Evolutionary conservation across 345 rosid genomes (phyloP), one percentile per base, ranked within the genome.

Genomic region (Gossypium longicalyx): DNA sequence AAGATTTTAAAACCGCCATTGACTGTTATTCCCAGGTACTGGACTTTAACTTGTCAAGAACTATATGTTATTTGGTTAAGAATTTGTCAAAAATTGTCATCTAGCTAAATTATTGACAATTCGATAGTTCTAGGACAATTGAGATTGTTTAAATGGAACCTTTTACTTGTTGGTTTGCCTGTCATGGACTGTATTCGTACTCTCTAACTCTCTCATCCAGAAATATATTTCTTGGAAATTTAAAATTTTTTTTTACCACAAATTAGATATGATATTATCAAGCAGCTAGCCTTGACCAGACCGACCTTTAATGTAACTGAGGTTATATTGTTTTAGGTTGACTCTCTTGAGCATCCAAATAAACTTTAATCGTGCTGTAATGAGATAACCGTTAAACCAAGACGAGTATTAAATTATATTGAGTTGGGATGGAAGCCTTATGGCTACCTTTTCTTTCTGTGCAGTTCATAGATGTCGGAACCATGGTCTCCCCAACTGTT

Each of bases 21-120:
- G 93, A 88, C 72, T 88, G 94, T 83, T 96, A 96, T 76, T 89
- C 98, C 57, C 98, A 96, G 99, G 98, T 91, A 82, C 17, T 6
- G 44, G 41, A 75, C 69, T 74, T 23, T 45, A 12, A 45, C 47
- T 29, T 51, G 17, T 61, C 52, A 45, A 41, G 34, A 47, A 47
- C 41, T 64, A 38, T 45, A 43, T 25, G 19, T 34, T 77, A 41
- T 47, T 57, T 15, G 25, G 17, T 12, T 15, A 23, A 43, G 44
- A 68, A 38, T 29, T 38, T 23, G 41, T 48, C 19, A 13, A 15
- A 41, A 34, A 12, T 58, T 9, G 65, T 48, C 60, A 43, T 43
- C 49, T 7, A 45, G 49, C 34, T 71, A 41, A 12, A 38, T 54
- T 56, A 11, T 57, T 57, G 64, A 12, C 15, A 43, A n/a, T 16